Conservation (phyloP, 192 early-diverging fungal genomes). For the Pecoramyces ruminantium region DNA sequence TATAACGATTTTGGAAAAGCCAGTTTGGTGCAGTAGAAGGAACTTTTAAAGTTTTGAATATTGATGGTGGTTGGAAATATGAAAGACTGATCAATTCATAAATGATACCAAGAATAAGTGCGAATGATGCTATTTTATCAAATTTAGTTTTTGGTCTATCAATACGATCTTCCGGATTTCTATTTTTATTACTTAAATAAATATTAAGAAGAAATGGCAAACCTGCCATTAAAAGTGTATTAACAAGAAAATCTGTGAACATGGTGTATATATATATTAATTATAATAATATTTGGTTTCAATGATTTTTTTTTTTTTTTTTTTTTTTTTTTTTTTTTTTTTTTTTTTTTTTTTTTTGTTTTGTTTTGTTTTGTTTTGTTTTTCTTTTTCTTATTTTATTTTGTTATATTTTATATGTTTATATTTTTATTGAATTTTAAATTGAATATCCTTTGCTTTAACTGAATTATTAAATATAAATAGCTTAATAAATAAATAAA, state of each 20-base stretch:
- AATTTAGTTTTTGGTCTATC: background rate
- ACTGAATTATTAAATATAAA: too few species aligned
- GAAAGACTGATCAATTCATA: background rate
- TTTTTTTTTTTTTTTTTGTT: too few species aligned
- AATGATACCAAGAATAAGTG: background rate
- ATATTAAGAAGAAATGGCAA: background rate
- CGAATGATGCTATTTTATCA: background rate
- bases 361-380: too few species aligned
- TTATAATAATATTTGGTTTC: background rate
- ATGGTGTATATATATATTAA: background rate
- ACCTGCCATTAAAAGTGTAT: background rate
- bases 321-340: too few species aligned
- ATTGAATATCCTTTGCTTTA: too few species aligned
- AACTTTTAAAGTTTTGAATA: background rate
- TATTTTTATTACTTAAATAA: background rate
- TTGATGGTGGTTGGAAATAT: background rate
- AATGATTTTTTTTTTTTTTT: too few species aligned
- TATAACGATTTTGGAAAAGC: background rate
- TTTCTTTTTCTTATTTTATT: too few species aligned
- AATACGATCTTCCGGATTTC: background rate
- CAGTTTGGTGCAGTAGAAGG: background rate
- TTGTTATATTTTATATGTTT: too few species aligned
- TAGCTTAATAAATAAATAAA: too few species aligned
- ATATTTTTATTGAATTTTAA: too few species aligned
- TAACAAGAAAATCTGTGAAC: background rate